A percentile compares a stretch with the other conserved stretches of the same genome.
phyloP scores from a whole-genome alignment of 176 grass and related monocot genomes.

The Stipa capillata region DNA sequence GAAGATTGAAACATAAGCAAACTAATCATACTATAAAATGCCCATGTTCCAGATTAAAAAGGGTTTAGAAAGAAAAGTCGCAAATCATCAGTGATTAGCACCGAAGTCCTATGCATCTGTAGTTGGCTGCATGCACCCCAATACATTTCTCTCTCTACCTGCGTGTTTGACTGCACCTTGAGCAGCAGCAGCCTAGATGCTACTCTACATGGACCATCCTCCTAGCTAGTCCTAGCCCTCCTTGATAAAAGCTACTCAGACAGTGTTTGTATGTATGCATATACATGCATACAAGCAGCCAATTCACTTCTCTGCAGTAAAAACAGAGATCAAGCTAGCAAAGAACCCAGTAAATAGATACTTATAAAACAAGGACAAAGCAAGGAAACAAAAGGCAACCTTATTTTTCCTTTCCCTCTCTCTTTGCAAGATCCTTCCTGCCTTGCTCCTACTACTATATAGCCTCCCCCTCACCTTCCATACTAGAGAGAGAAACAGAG shows the following conservation, averaged over 20 bases:
- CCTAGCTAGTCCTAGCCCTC: constrained; percentile 15
- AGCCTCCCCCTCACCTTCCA: constrained; percentile 22
- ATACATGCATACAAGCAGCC: neutral
- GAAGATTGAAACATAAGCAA: no score
- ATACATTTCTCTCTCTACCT: constrained; percentile 26
- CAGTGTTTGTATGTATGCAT: neutral
- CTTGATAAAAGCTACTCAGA: constrained; percentile 37
- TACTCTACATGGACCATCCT: constrained; percentile 35
- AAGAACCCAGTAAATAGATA: no score
- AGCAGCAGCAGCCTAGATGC: constrained; percentile 50
- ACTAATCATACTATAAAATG: no score
- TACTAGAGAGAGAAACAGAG: constrained; percentile 14
- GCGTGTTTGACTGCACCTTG: constrained; percentile 31
- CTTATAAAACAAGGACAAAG: neutral
- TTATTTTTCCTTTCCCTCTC: neutral
- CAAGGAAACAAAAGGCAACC: constrained; percentile 37
- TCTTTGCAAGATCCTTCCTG: constrained; percentile 35
- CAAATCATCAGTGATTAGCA: neutral
- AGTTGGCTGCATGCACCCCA: neutral
- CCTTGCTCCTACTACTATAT: constrained; percentile 44
- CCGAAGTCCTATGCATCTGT: constrained; percentile 3
- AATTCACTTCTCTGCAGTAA: constrained; percentile 32
- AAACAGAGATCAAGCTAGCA: constrained; percentile 23
- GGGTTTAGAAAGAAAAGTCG: no score
- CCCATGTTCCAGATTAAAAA: no score